Evolutionary conservation across 139 green algal species (phyloP), one percentile per base, ranked within the genome.

Genomic region (Dunaliella primolecta): DNA sequence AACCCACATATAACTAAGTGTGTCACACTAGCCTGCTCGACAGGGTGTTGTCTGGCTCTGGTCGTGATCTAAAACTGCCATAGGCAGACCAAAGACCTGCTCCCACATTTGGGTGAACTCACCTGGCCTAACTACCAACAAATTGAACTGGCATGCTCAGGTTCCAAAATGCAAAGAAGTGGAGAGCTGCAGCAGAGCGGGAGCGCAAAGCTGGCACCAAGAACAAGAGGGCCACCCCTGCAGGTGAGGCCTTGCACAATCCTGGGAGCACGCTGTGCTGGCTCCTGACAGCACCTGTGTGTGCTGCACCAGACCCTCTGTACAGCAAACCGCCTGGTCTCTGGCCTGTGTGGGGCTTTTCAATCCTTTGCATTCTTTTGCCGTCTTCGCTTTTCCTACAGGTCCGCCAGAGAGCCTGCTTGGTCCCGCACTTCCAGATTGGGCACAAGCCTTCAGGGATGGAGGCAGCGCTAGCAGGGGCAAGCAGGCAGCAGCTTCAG

Each of bases 121-220:
- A 64, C 46, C n/a, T n/a, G n/a, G n/a, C n/a, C n/a, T n/a, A n/a
- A n/a, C n/a, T n/a, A n/a, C n/a, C n/a, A n/a, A n/a, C n/a, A n/a
- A n/a, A n/a, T n/a, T n/a, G n/a, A n/a, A 64, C 46, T 25, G 7
- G 15, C 46, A 64, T 15, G 15, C 46, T 25, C 46, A 64, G 46
- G 46, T 64, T 64, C 15, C 7, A 7, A 38, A 77, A 86, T 78
- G 86, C 82, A 3, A 86, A 86, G 71, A 89, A 89, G 78, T 86
- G 82, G 86, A 70, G 82, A 25, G 86, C 82, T 1, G 36, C 31
- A 23, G 38, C 33, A 20, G 83, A 86, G 70, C 0, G 38, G 32
- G 64, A 75, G 78, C n/a, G 56, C 11, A 84, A 78, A 31, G 56
- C 55, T 1, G 80, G 80, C 1, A 30, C 78, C 2, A 35, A 30